These are phyloP conservation scores for Alloteropsis semialata DNA, from an alignment of 176 grass and related monocot genomes.

Conservation along the genomic window DNA sequence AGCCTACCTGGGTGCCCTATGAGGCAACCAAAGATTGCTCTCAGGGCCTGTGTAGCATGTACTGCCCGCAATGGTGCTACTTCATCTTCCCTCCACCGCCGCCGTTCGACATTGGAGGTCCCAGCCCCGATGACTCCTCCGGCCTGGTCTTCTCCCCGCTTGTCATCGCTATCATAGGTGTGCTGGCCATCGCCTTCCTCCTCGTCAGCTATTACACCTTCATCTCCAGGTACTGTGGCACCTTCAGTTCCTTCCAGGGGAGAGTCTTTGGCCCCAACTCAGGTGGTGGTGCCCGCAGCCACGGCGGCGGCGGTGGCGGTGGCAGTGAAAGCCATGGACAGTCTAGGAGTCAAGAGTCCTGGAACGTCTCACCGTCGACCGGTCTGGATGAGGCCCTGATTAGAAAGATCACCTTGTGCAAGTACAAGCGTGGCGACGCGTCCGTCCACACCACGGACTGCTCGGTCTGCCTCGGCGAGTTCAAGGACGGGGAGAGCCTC, in stretches of 20 bases:
- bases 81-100: slow-evolving; percentile 88
- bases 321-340: slow-evolving; percentile 25
- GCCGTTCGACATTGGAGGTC: slow-evolving; percentile 38
- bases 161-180: slow-evolving; percentile 87
- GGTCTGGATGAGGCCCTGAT: slow-evolving; percentile 73
- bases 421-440: slow-evolving; percentile 56
- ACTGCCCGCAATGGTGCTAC: slow-evolving; percentile 97
- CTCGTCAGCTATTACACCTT: slow-evolving; percentile 86
- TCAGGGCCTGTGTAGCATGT: slow-evolving; percentile 84
- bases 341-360: slow-evolving; percentile 45
- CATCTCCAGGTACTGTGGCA: slow-evolving; percentile 74
- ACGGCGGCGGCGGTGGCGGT: neutral
- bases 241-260: slow-evolving; percentile 32
- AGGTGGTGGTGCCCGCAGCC: neutral
- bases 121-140: slow-evolving; percentile 43
- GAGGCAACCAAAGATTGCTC: slow-evolving; percentile 83
- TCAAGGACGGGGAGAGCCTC: slow-evolving; percentile 67
- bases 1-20: slow-evolving; percentile 79
- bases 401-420: slow-evolving; percentile 73
- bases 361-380: slow-evolving; percentile 45
- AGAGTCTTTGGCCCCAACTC: slow-evolving; percentile 24
- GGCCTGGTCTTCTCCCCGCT: slow-evolving; percentile 70
- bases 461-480: slow-evolving; percentile 91
- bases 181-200: slow-evolving; percentile 84
- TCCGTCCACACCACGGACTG: slow-evolving; percentile 53